Percentiles rank a stretch among this genome's conserved stretches.
phyloP scores from a whole-genome alignment of 805 yeast species.

The Wickerhamiella domercqiae region DNA sequence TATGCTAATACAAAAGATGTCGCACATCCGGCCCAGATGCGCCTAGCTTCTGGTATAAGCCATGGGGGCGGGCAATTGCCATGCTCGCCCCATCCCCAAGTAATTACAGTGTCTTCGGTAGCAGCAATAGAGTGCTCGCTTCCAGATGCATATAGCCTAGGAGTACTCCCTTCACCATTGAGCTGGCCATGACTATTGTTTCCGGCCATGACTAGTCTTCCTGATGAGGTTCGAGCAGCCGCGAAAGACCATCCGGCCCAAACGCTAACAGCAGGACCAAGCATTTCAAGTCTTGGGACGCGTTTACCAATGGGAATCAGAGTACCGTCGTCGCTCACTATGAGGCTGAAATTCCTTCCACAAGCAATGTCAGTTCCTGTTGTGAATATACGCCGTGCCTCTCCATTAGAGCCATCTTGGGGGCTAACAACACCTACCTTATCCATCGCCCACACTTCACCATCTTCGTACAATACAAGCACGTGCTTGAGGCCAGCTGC shows the following conservation, averaged over 20 bases:
- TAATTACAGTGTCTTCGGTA: conserved; percentile 27
- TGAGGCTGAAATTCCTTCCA: conserved; percentile 45
- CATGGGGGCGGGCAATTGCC: conserved; percentile 66
- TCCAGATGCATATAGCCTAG: conserved; percentile 35
- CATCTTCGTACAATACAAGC: conserved; percentile 23
- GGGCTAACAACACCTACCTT: conserved; percentile 1
- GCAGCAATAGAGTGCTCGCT: conserved; percentile 70
- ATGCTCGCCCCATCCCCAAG: conserved; percentile 99
- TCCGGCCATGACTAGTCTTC: conserved; percentile 33
- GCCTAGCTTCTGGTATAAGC: conserved; percentile 1
- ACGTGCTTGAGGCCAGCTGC: conserved; percentile 24
- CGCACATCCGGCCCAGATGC: conserved; percentile 22
- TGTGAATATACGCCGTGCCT: no score
- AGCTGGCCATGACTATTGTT: conserved; percentile 66
- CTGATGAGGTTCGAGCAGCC: conserved; percentile 3
- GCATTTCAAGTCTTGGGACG: no score
- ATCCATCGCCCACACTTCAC: conserved; percentile 31
- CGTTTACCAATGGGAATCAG: no score
- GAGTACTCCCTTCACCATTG: conserved; percentile 13
- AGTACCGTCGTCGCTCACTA: conserved; percentile 12
- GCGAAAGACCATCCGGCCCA: conserved; percentile 14
- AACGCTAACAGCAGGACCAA: no score
- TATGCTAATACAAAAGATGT: conserved; percentile 18
- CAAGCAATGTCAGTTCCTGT: conserved; percentile 21
- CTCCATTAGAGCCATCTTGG: no score